Base-by-base conservation (phyloP, 2,329 filamentous ascomycete genomes). In the Beauveria asiatica region DNA sequence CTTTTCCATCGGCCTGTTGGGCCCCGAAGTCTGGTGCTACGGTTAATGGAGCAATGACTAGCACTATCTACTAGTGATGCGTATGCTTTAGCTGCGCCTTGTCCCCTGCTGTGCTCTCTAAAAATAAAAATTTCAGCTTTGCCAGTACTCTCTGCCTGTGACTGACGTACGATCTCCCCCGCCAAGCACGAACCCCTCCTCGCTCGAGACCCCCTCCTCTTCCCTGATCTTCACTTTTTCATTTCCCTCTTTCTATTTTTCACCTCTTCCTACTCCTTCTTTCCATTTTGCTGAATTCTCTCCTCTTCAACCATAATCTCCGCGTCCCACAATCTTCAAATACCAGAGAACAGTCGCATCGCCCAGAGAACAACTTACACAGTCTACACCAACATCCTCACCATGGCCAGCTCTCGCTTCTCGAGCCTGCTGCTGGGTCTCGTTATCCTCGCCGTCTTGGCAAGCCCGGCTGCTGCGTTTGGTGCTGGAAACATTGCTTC, bases 401-500 rank as follows among this genome's bases (percentile, higher is more conserved):
- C 62, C 63, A 84, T 84, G 82, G 72, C 77, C 66, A 72, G 74
- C 63, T 68, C 77, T 64, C 80, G 76, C 69, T 75, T 75, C 57
- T 75, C 76, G 66, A 76, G 78, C 68, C 72, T 83, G 67, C 68
- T 84, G 62, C 69, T 84, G 72, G 81, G 79, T 67, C 68, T 86
- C 66, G 72, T 83, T 59, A 70, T 90, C 65, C 75, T 93, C 65
- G 77, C 92, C 66, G 75, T 83, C 65, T 83, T 90, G 68, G 83
- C 86, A 58, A 80, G 80, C 62, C 89, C 88, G 19, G 83, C 84
- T 41, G 79, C 87, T 66, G 90, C 89, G 59, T 96, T 96, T 70
- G 91, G 91, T 65, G 91, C 91, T 67, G 92, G 92, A 63, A 95
- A 95, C 74, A 94, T 96, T 71, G 90, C 89, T 46, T 85, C 87